Conservation (phyloP, 2,329 filamentous ascomycete species). For the Ophiostoma tasmaniense region DNA sequence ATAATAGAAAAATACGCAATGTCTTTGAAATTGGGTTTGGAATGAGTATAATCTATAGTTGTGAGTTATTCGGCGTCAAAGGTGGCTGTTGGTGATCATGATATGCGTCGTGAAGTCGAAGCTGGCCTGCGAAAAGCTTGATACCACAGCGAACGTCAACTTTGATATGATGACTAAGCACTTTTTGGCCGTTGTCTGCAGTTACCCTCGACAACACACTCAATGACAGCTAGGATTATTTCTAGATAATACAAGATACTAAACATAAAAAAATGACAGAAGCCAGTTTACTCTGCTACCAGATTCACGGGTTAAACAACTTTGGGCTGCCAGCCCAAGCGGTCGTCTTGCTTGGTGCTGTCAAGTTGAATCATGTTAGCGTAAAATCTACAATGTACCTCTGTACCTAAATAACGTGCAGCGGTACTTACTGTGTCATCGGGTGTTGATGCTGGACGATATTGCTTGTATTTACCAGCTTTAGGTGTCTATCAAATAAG, state of each 20-base stretch:
- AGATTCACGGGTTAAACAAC: neutral
- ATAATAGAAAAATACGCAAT: neutral
- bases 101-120: neutral
- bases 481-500: no score
- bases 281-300: neutral
- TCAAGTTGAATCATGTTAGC: neutral
- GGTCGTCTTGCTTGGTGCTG: neutral
- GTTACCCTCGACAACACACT: neutral
- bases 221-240: neutral
- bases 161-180: neutral
- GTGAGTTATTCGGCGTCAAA: neutral
- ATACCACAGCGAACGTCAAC: neutral
- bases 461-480: no score
- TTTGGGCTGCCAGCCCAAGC: neutral
- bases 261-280: neutral
- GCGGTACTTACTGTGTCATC: neutral
- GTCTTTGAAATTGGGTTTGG: neutral
- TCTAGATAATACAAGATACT: neutral
- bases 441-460: no score
- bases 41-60: neutral
- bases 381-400: neutral
- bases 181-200: neutral
- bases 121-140: neutral
- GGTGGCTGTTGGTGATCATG: neutral
- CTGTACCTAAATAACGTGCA: neutral